Conservation (phyloP, 306 rosid genomes). For the Fagus crenata region DNA sequence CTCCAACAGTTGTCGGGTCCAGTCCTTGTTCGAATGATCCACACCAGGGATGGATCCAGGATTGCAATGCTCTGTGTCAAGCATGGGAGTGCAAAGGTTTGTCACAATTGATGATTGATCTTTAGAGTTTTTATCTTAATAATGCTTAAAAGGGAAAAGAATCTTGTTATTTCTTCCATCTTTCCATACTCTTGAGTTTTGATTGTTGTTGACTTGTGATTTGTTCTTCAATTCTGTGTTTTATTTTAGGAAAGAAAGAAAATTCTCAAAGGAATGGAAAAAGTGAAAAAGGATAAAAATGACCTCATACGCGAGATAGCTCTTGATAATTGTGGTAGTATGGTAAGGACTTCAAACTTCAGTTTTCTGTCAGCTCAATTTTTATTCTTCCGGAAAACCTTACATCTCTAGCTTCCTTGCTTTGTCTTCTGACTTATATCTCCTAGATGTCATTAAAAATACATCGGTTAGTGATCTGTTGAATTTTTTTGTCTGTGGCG, state of each 20-base stretch:
- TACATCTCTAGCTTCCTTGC: neutral
- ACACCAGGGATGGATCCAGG: conserved; percentile 86
- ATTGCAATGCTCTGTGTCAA: conserved; percentile 79
- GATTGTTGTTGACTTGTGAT: conserved; percentile 23
- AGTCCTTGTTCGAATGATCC: conserved; percentile 78
- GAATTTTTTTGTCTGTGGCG: neutral
- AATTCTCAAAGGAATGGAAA: conserved; percentile 87
- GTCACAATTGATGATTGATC: neutral
- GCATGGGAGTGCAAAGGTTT: conserved; percentile 92
- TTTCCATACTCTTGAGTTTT: neutral
- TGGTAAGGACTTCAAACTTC: conserved; percentile 54
- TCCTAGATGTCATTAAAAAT: neutral
- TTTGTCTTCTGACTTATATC: neutral
- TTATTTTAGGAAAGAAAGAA: conserved; percentile 88
- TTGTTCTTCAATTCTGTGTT: conserved; percentile 20
- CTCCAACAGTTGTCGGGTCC: conserved; percentile 75
- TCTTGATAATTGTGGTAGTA: conserved; percentile 70
- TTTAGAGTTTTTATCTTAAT: neutral
- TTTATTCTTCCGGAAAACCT: neutral
- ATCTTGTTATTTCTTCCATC: neutral
- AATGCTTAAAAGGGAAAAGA: neutral
- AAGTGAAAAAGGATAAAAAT: too few species aligned
- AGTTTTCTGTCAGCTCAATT: neutral
- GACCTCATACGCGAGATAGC: conserved; percentile 63
- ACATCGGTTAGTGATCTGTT: neutral